A percentile compares a stretch with the other conserved stretches of the same genome.
These are phyloP conservation scores for Sarocladium strictum DNA, from an alignment of 2,329 filamentous ascomycete genomes.

Conservation along the genomic window DNA sequence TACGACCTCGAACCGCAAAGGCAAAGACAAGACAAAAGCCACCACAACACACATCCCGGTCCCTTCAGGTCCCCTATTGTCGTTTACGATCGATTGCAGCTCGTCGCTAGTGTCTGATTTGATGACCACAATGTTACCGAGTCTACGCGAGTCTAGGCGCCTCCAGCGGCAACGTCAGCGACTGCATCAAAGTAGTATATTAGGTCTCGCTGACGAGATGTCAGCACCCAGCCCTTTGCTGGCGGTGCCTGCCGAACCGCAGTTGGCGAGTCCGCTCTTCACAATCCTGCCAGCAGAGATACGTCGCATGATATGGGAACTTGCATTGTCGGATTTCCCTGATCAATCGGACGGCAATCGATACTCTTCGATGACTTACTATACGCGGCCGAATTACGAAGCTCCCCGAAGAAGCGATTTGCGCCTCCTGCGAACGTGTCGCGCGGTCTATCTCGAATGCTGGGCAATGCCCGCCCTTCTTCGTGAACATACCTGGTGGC, in stretches of 20 bases:
- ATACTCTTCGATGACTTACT: slow-evolving; percentile 28
- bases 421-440: slow-evolving; percentile 35
- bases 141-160: too few relatives aligned
- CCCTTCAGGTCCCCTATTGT: too few relatives aligned
- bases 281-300: slow-evolving; percentile 39
- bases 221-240: background rate
- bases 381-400: slow-evolving; percentile 33
- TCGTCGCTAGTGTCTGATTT: too few relatives aligned
- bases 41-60: too few relatives aligned
- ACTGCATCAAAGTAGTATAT: background rate
- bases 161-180: too few relatives aligned
- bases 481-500: slow-evolving; percentile 33
- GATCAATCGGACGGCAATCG: slow-evolving; percentile 20
- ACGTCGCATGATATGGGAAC: slow-evolving; percentile 39
- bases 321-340: slow-evolving; percentile 31
- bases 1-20: background rate
- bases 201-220: background rate
- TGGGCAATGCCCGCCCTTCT: slow-evolving; percentile 36
- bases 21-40: too few relatives aligned
- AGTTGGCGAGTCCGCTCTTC: slow-evolving; percentile 24
- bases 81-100: too few relatives aligned
- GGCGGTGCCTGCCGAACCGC: background rate
- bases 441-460: slow-evolving; percentile 32
- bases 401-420: slow-evolving; percentile 29
- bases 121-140: too few relatives aligned